phyloP scores from a whole-genome alignment of 176 grass and related monocot species.

The Chloris gayana region DNA sequence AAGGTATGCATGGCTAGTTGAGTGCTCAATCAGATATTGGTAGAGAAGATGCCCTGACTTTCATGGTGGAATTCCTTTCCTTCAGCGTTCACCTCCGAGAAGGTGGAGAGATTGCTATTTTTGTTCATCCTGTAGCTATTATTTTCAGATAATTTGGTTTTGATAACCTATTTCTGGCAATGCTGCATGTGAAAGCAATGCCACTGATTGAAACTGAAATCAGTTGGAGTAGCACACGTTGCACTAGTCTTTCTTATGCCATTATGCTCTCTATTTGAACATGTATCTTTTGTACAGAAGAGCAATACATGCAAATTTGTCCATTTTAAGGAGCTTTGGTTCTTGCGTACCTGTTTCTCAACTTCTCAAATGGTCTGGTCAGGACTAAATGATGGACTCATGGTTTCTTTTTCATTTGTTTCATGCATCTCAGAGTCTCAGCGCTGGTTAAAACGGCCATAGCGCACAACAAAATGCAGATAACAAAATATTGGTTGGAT shows the following conservation, averaged over 20 bases:
- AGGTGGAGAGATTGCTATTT: neutral
- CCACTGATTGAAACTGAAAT: neutral
- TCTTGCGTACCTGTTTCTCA: too few relatives aligned
- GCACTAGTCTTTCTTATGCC: neutral
- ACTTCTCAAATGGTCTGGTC: too few relatives aligned
- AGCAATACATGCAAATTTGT: too few relatives aligned
- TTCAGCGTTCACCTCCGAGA: neutral
- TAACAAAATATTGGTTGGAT: neutral
- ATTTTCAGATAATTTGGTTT: conserved; percentile 14
- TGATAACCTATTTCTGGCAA: neutral
- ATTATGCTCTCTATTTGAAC: conserved; percentile 2
- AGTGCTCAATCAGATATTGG: neutral
- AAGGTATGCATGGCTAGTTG: conserved; percentile 39
- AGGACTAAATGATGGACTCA: too few relatives aligned
- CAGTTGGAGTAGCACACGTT: conserved; percentile 10
- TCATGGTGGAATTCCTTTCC: neutral
- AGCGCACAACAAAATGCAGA: neutral
- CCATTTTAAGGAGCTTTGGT: too few relatives aligned
- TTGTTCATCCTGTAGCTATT: neutral
- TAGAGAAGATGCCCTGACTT: neutral
- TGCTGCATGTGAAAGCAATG: neutral
- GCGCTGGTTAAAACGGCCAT: too few relatives aligned
- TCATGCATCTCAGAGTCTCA: too few relatives aligned
- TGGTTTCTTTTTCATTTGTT: too few relatives aligned
- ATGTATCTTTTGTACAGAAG: neutral